Evolutionary conservation across 768 basidiomycete species (phyloP), one percentile per base, ranked within the genome.

Genomic region (Imleria badia): DNA sequence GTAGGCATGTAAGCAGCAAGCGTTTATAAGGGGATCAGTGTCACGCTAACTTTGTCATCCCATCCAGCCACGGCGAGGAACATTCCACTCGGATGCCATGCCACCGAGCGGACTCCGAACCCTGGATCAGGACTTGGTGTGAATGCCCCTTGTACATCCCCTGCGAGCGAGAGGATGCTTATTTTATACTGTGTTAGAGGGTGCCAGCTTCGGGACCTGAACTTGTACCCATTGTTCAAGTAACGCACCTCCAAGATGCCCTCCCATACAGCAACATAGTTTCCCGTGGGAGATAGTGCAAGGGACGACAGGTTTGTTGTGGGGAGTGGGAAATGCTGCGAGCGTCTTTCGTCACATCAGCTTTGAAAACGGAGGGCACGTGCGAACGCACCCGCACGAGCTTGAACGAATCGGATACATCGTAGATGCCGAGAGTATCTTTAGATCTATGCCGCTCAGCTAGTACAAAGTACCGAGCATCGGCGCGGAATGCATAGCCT

Each of bases 401-500:
- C 60, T 83, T 86, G 72, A 86, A 94, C 1, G 79, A 75, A 51
- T 88, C 81, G 3, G 76, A 62, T 4, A 82, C 76, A 64, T 96
- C 93, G 66, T 98, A 97, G 5, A 97, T 74, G 22, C 92, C 91
- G 0, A 94, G 67, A 0, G 87, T 88, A 63, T 96, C 94, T 69
- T 88, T 94, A 2, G 91, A 94, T 61, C 88, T 88, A 67, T 96
- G 94, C 20, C 91, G 80, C 67, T 97, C 94, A 6, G 89, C 93
- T 6, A 96, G 73, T 22, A 93, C 74, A 62, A 96, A 87, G 69
- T 94, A 94, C 13, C 85, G 84, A 3, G 86, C 87, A 72, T 95
- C 92, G 30, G 82, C 69, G 40, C 89, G 82, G 67, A 92, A 93
- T 23, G 87, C 78, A 69, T 86, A 90, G 35, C 87, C 91, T 92